Conservation (phyloP, 768 basidiomycete genomes). For the Tulasnella sp. region DNA sequence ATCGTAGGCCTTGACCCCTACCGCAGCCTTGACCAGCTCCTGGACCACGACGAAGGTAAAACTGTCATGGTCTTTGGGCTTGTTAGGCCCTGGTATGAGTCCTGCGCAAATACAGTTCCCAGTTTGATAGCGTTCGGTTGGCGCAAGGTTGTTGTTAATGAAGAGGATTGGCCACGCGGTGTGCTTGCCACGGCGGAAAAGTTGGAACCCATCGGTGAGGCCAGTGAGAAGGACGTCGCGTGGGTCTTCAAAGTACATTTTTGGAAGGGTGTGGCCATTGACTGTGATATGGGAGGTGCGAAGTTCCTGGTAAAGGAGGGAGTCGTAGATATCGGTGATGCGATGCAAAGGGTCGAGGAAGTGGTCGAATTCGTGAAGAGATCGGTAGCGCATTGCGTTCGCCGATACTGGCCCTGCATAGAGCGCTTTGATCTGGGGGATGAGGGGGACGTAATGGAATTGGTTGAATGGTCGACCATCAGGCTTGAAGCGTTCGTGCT, state of each 20-base stretch:
- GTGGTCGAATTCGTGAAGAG: background rate
- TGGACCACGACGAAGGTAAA: constrained; percentile 48
- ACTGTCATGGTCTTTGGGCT: constrained; percentile 48
- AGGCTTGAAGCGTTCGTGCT: background rate
- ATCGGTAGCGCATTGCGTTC: background rate
- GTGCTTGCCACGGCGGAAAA: constrained; percentile 44
- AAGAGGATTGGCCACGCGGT: constrained; percentile 51
- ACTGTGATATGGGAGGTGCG: background rate
- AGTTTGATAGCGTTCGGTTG: constrained; percentile 45
- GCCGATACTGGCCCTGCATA: background rate
- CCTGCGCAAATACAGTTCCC: constrained; percentile 48
- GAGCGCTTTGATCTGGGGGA: background rate
- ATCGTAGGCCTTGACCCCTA: constrained; percentile 45
- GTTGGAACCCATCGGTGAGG: constrained; percentile 47
- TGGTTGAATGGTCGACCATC: background rate
- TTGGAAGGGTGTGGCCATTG: background rate
- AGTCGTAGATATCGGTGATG: constrained; percentile 19
- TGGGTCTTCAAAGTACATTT: background rate
- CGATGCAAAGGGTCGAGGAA: background rate
- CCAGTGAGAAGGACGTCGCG: background rate
- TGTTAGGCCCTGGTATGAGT: constrained; percentile 53
- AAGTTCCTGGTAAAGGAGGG: background rate
- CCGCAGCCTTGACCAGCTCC: constrained; percentile 46
- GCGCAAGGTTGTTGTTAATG: constrained; percentile 52
- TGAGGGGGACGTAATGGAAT: constrained; percentile 3